Base-by-base conservation (phyloP, 768 basidiomycete species). In the Harrya chromipes region DNA sequence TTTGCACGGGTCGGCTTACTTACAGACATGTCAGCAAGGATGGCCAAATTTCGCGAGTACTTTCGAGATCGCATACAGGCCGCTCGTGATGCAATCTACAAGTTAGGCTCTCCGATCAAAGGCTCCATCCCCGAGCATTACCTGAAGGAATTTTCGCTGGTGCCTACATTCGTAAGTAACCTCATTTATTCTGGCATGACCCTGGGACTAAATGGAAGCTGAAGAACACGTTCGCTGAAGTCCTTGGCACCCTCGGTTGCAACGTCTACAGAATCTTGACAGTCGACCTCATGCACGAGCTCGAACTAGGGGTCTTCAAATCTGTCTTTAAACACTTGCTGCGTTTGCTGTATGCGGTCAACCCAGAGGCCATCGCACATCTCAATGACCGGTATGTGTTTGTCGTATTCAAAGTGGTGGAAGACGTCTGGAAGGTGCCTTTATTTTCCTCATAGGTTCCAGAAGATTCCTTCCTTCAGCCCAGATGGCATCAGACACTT, bases 271-370 rank as follows among this genome's bases (percentile, higher is more conserved):
- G 0, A 4, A 13, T 31, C 4, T 34, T 44, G 16, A 24, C 21
- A 2, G 56, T 62, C 0, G 72, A 77, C 47, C 46, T 75, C n/a
- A 31, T 77, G 59, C 74, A 75, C 47, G 71, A 75, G 40, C 54
- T 71, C 29, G 72, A 75, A 43, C 60, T 74, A 0, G 72, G 74
- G 0, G 67, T 70, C 0, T 76, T 72, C 65, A 73, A 73, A 40
- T 31, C 51, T 0, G 17, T 74, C 0, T 61, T 75, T 23, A 61
- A 57, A 1, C 73, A 76, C 27, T 49, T 75, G 0, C 48, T 75
- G 2, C 60, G 62, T 0, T 62, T 76, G 1, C 45, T 74, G 0
- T n/a, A 63, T 26, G 40, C 58, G 0, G 29, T 51, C 5, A 57
- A 53, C 12, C 41, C 21, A 1, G 31, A 41, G 6, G 16, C 46